Conservation (phyloP, 1,139 yeast species). For the Eremothecium coryli region DNA sequence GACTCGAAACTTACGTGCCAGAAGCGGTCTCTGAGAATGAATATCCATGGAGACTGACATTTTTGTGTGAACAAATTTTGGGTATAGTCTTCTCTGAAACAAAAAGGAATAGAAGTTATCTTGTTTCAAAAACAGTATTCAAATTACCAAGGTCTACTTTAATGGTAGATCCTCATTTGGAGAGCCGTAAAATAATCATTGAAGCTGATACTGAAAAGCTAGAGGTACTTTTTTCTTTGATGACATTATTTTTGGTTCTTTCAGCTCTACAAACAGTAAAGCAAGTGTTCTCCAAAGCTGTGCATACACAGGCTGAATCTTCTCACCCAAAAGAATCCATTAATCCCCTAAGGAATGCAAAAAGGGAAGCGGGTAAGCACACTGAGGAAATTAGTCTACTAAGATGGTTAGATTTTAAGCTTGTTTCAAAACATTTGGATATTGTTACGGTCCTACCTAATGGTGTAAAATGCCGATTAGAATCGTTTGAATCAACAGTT, state of each 20-base stretch:
- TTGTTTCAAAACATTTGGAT: constrained; percentile 23
- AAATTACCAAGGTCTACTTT: constrained; percentile 23
- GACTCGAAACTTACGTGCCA: constrained; percentile 29
- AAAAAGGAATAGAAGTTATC: constrained; percentile 20
- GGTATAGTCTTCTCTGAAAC: constrained; percentile 30
- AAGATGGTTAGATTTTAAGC: constrained; percentile 18
- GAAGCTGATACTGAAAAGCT: constrained; percentile 31
- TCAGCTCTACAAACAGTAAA: constrained; percentile 47
- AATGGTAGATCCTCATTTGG: constrained; percentile 25
- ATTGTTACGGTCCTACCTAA: constrained; percentile 36
- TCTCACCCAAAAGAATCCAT: too few species aligned
- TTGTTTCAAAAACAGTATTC: constrained; percentile 29
- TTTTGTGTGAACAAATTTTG: constrained; percentile 19
- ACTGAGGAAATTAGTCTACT: constrained; percentile 19
- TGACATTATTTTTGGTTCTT: constrained; percentile 42
- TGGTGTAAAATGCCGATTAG: constrained; percentile 42
- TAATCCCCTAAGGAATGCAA: constrained; percentile 16
- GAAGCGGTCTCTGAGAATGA: constrained; percentile 22
- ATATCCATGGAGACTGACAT: constrained; percentile 22
- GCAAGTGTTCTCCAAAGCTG: constrained; percentile 34
- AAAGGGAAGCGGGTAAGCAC: constrained; percentile 15
- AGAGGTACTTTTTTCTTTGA: constrained; percentile 38
- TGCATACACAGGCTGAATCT: constrained; percentile 28
- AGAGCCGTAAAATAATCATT: constrained; percentile 27
- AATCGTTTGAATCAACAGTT: constrained; percentile 30